These are phyloP conservation scores for Jatropha curcas DNA, from an alignment of 345 rosid genomes.

Conservation along the genomic window DNA sequence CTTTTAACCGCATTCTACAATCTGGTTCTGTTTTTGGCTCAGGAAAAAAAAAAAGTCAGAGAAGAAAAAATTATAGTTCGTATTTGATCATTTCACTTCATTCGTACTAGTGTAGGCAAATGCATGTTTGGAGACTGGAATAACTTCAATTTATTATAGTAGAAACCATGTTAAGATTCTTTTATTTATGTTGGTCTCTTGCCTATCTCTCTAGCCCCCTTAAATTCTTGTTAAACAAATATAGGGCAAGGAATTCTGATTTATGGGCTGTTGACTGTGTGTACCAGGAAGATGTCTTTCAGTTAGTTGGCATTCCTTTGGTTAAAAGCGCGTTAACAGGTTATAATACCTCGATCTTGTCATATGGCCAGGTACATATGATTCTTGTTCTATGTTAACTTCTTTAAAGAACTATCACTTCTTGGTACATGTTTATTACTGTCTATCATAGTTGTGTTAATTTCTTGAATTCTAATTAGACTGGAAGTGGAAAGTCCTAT, in stretches of 20 bases:
- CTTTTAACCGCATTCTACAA: no score
- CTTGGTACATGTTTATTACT: neutral
- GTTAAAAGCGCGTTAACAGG: slow-evolving; percentile 81
- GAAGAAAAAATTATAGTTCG: no score
- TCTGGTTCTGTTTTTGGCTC: neutral
- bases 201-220: neutral
- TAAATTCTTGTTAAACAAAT: neutral
- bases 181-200: neutral
- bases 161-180: neutral
- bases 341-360: slow-evolving; percentile 75
- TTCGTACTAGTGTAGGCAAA: no score
- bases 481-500: slow-evolving; percentile 95
- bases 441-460: neutral
- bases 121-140: no score
- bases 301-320: slow-evolving; percentile 72
- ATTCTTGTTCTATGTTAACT: neutral
- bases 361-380: slow-evolving; percentile 83
- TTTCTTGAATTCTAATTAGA: slow-evolving; percentile 41
- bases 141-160: no score
- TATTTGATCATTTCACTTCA: no score
- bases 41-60: neutral
- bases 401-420: neutral
- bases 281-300: slow-evolving; percentile 76
- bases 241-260: slow-evolving; percentile 1
- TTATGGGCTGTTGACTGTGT: slow-evolving; percentile 19